Evolutionary conservation across 1,284 basidiomycete genomes (phyloP).

Genomic region (Irpex sp.): DNA sequence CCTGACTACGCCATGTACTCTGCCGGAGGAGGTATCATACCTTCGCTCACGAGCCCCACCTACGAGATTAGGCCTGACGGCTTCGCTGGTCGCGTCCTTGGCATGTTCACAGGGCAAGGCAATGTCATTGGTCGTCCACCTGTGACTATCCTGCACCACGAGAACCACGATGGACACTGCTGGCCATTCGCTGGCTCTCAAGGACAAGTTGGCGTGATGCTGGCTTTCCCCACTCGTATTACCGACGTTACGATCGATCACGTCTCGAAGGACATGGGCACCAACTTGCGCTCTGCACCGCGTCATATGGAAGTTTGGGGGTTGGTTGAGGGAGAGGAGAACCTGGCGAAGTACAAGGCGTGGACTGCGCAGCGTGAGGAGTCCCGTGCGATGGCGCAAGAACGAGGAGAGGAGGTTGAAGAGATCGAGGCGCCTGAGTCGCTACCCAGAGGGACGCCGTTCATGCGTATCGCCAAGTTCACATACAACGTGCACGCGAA

Average conservation of each 20-base stretch:
- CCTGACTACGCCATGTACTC: conserved; percentile 87
- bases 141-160: conserved; percentile 81
- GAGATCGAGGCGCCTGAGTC: conserved; percentile 43
- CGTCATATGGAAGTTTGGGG: conserved; percentile 88
- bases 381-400: conserved; percentile 34
- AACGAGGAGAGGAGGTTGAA: conserved; percentile 31
- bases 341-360: conserved; percentile 53
- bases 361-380: conserved; percentile 42
- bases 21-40: conserved; percentile 78
- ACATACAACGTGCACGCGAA: conserved; percentile 72
- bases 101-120: conserved; percentile 54
- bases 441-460: conserved; percentile 52
- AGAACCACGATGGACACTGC: conserved; percentile 80
- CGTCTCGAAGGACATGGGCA: conserved; percentile 73
- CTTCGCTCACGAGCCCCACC: conserved; percentile 76
- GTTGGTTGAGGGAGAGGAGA: conserved; percentile 73
- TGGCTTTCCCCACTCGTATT: conserved; percentile 68
- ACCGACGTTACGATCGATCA: conserved; percentile 89
- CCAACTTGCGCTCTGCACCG: conserved; percentile 80
- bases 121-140: conserved; percentile 75
- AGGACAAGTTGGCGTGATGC: conserved; percentile 80
- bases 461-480: conserved; percentile 76
- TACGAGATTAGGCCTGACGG: conserved; percentile 58
- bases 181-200: conserved; percentile 85
- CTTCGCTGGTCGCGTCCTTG: conserved; percentile 40